phyloP scores from a whole-genome alignment of 2,329 filamentous ascomycete species.

The Colletotrichum zoysiae region DNA sequence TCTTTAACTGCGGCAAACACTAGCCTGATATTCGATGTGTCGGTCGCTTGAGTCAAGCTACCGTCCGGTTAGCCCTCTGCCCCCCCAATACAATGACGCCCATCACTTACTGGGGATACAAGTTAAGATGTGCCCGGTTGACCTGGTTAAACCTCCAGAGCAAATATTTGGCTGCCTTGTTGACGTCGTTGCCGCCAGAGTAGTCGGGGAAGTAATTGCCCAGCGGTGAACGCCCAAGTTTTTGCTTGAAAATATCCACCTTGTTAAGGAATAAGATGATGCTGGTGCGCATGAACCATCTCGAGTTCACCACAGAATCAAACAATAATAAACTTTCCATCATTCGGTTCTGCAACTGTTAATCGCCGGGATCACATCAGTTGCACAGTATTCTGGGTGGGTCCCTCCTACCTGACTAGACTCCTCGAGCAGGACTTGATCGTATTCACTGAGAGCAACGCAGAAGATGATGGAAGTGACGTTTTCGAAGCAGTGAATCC shows the following conservation, averaged over 20 bases:
- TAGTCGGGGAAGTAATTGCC: slow-evolving; percentile 98
- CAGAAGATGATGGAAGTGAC: slow-evolving; percentile 99
- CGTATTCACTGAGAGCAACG: slow-evolving; percentile 97
- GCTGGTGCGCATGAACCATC: slow-evolving; percentile 99
- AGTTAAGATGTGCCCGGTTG: slow-evolving; percentile 92
- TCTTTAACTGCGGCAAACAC: slow-evolving; percentile 99
- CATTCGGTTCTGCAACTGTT: slow-evolving; percentile 85
- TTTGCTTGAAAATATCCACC: slow-evolving; percentile 97
- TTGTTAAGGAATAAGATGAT: slow-evolving; percentile 99
- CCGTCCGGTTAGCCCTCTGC: slow-evolving; percentile 24
- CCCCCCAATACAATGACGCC: slow-evolving; percentile 10
- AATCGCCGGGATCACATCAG: slow-evolving; percentile 25
- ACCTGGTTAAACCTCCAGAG: slow-evolving; percentile 99
- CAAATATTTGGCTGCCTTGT: slow-evolving; percentile 96
- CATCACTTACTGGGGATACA: slow-evolving; percentile 91
- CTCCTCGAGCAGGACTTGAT: slow-evolving; percentile 96
- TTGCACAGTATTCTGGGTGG: neutral
- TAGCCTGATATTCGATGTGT: slow-evolving; percentile 97
- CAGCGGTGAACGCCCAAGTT: slow-evolving; percentile 88
- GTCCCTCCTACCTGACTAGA: slow-evolving; percentile 83
- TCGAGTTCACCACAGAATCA: slow-evolving; percentile 97
- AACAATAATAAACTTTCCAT: slow-evolving; percentile 98
- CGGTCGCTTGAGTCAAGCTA: slow-evolving; percentile 97
- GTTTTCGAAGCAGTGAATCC: slow-evolving; percentile 99
- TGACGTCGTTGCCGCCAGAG: slow-evolving; percentile 96